Conservation (phyloP, 257 asterid genomes). For the Nicotiana attenuata region DNA sequence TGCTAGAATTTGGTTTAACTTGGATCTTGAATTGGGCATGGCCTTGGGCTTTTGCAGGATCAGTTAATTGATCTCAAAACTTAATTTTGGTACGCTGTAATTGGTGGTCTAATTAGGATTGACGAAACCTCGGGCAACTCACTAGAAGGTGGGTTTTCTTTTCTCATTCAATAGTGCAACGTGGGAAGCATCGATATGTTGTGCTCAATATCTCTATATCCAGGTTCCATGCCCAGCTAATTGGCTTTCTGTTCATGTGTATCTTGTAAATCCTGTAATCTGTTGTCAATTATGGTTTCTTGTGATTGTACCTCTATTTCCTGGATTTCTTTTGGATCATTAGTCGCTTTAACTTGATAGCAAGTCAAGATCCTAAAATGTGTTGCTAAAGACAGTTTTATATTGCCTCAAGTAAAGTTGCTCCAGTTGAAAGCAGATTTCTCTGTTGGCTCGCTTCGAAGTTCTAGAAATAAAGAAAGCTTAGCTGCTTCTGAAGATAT, state of each 20-base stretch:
- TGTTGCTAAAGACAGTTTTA: neutral
- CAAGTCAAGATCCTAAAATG: neutral
- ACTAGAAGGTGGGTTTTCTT: neutral
- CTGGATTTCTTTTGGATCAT: neutral
- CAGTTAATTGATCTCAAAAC: neutral
- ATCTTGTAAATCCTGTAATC: neutral
- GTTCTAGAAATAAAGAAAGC: neutral
- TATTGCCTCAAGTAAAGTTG: neutral
- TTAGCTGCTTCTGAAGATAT: neutral
- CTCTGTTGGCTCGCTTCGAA: neutral
- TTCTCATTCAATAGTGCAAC: neutral
- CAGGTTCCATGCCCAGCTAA: neutral
- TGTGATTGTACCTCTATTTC: neutral
- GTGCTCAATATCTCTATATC: neutral
- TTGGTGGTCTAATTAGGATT: neutral
- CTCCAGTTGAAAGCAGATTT: neutral
- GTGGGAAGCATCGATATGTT: neutral
- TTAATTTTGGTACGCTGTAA: neutral
- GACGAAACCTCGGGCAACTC: neutral
- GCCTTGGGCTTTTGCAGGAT: no score
- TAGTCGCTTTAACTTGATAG: no score
- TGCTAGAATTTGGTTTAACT: neutral
- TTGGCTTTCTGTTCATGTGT: neutral
- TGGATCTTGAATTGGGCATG: no score
- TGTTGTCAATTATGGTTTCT: neutral